phyloP scores from a whole-genome alignment of 805 yeast species.

The Yamadazyma scolyti region DNA sequence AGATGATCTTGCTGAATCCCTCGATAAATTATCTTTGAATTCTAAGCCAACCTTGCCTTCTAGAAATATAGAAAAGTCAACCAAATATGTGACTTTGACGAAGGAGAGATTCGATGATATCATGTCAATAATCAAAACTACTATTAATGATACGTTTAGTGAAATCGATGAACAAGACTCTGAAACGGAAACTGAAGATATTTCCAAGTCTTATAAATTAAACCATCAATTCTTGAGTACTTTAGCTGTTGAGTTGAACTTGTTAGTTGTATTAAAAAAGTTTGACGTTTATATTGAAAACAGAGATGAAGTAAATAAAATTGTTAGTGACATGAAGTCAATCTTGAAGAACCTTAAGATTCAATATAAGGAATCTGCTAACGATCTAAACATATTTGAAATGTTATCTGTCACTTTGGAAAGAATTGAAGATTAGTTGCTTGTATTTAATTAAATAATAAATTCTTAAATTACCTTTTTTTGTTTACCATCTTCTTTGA shows the following conservation, averaged over 20 bases:
- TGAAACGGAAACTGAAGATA: slow-evolving; percentile 13
- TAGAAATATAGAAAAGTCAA: slow-evolving; percentile 27
- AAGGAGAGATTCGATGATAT: slow-evolving; percentile 41
- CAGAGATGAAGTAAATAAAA: slow-evolving; percentile 11
- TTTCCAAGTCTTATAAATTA: slow-evolving; percentile 13
- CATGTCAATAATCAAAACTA: slow-evolving; percentile 35
- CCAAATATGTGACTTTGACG: slow-evolving; percentile 41
- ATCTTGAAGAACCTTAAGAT: slow-evolving; percentile 15
- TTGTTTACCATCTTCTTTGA: slow-evolving; percentile 21
- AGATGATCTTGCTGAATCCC: slow-evolving; percentile 2
- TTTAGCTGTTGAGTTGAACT: slow-evolving; percentile 55
- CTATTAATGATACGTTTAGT: slow-evolving; percentile 34
- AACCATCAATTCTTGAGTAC: slow-evolving; percentile 33
- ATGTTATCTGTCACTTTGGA: slow-evolving; percentile 32
- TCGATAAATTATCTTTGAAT: slow-evolving; percentile 2
- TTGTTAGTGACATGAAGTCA: slow-evolving; percentile 24
- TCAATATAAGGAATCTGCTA: slow-evolving; percentile 10
- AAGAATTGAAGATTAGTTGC: slow-evolving; percentile 18
- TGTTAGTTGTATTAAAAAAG: slow-evolving; percentile 35
- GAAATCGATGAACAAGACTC: slow-evolving; percentile 11
- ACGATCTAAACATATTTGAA: slow-evolving; percentile 28
- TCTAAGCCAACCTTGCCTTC: slow-evolving; percentile 22
- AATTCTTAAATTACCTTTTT: neutral
- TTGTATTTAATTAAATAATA: neutral
- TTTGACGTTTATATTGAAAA: slow-evolving; percentile 15